Base-by-base conservation (phyloP, 1,284 basidiomycete genomes). In the Porodaedalea pini region DNA sequence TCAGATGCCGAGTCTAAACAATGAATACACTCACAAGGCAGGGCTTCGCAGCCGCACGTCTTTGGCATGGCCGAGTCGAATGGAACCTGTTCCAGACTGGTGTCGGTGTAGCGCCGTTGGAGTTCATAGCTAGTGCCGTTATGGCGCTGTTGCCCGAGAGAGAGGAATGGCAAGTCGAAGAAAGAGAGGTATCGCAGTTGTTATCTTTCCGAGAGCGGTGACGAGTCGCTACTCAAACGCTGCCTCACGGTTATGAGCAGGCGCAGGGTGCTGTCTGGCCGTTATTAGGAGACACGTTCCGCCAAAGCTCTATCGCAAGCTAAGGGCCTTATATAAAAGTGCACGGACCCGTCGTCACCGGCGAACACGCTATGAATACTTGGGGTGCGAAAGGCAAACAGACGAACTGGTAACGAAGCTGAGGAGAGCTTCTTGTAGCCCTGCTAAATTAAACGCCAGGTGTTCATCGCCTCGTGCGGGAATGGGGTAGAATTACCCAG, bases 371-470 rank as follows among this genome's bases (percentile, higher is more conserved):
- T 45, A 45, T 45, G 44, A 23, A 29, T 45, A 45, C 23, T 45
- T 10, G 25, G 10, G 21, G 13, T 21, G 44, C 23, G 25, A 45
- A 21, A 41, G 19, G 19, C 13, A 15, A 17, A 41, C 40, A 41
- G 19, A 41, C 44, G 8, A 45, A 23, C 44, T 45, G 25, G 44
- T 29, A 45, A 45, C 44, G 44, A 45, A 45, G 8, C 25, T 23
- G 11, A 45, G 44, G 21, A 29, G n/a, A 25, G 4, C 8, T 41
- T 41, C 40, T 41, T 34, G 32, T 17, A 17, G 23, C 27, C 25
- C 25, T 21, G 44, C 44, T 45, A 45, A 45, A 45, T 45, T 45
- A 45, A 45, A 45, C 44, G 27, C 21, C 44, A 45, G 44, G 44
- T 23, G 25, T 23, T 45, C 44, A 45, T 21, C 21, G 44, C 44